Conservation (phyloP, 2,329 filamentous ascomycete species). For the Juglanconis sp. region DNA sequence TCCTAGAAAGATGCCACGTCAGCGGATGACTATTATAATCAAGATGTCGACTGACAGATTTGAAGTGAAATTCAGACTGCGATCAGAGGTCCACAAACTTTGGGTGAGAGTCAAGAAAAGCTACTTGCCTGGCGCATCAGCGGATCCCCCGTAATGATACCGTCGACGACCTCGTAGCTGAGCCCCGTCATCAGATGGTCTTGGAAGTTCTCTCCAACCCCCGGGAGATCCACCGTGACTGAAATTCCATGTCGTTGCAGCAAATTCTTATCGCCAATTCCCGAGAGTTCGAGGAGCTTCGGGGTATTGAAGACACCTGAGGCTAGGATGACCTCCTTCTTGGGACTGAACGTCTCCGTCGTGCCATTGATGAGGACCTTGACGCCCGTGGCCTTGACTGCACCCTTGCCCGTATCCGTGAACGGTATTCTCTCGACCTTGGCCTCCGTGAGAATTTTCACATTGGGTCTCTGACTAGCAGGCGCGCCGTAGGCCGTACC, state of each 20-base stretch:
- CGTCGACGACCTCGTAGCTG: slow-evolving; percentile 23
- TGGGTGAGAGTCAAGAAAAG: background rate
- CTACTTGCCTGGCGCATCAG: slow-evolving; percentile 10
- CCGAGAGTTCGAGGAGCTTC: slow-evolving; percentile 23
- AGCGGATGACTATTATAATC: background rate
- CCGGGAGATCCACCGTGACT: slow-evolving; percentile 2
- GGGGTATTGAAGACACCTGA: slow-evolving; percentile 21
- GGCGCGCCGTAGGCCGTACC: slow-evolving; percentile 18
- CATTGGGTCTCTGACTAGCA: slow-evolving; percentile 18
- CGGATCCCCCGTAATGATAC: slow-evolving; percentile 22
- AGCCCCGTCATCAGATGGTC: slow-evolving; percentile 17
- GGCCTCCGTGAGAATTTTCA: slow-evolving; percentile 18
- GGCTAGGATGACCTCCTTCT: slow-evolving; percentile 20
- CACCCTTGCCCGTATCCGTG: slow-evolving; percentile 6
- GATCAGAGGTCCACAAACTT: background rate
- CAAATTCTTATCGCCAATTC: slow-evolving; percentile 10
- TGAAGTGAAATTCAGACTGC: no score
- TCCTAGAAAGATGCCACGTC: background rate
- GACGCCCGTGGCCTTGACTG: slow-evolving; percentile 15
- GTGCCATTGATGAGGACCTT: slow-evolving; percentile 18
- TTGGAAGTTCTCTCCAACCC: slow-evolving; percentile 11
- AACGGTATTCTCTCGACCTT: slow-evolving; percentile 15
- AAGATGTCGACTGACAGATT: no score
- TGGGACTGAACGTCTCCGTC: slow-evolving; percentile 6
- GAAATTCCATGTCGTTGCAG: background rate